Evolutionary conservation across 441 rosid species (phyloP), one percentile per base, ranked within the genome.

Genomic region (Rhodomyrtus psidioides): DNA sequence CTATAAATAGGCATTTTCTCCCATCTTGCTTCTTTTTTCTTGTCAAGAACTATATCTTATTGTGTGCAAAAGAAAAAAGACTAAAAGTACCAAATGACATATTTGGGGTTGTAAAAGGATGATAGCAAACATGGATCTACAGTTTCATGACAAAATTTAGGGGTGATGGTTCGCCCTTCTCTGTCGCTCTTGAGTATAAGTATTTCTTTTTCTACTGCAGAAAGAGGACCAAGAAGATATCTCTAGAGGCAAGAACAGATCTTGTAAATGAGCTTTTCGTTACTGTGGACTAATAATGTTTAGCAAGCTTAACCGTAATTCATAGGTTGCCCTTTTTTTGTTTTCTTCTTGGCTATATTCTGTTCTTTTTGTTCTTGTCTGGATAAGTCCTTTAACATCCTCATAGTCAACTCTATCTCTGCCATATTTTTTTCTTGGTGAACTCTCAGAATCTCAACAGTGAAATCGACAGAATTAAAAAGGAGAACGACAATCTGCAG

Each of bases 401-500:
- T 34, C 49, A 34, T 23, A 65, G 49, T 19, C 79, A 34, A 34
- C 79, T 65, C 79, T 34, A 12, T 65, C 49, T 21, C 16, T 24
- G 42, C 23, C 7, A 70, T 39, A 89, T 81, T 88, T 85, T 88
- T 84, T 65, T 65, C 34, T 9, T 34, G 76, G 53, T 26, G 49
- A 70, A 12, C 12, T 55, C 30, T 53, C 89, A 95, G 98, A 91
- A 90, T 87, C 98, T 97, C 6, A 93, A 90, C 93, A 88, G 90
- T 86, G 98, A 96, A 93, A 93, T 95, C 88, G 98, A 96, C 17
- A 92, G 94, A 87, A 92, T 95, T 87, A 95, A 94, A 90, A 97
- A 94, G 85, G 99, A 96, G 94, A 97, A 97, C 86, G 98, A 95
- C 83, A 91, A 88, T 91, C 91, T 97, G 93, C 98, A 94, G 90